A percentile compares a stretch with the other conserved stretches of the same genome.
These are phyloP conservation scores for Scheffersomyces lignosus DNA, from an alignment of 805 yeast species.

Conservation along the genomic window DNA sequence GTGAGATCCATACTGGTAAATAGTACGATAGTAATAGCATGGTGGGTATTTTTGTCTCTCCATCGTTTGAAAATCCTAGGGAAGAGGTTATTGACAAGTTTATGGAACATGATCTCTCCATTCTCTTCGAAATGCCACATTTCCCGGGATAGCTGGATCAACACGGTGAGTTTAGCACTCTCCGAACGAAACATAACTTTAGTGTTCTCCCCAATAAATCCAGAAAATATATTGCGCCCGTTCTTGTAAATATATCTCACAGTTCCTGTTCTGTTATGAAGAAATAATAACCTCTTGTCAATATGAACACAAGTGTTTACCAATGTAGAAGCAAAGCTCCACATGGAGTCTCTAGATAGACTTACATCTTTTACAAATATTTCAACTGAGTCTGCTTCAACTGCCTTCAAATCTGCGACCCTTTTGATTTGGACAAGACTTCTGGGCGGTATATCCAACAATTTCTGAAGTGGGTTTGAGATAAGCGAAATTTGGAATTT, in stretches of 20 bases:
- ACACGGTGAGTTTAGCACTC: slow-evolving; percentile 77
- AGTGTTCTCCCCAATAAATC: slow-evolving; percentile 72
- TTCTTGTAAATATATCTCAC: slow-evolving; percentile 63
- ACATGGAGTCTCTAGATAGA: slow-evolving; percentile 89
- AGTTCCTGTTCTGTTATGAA: slow-evolving; percentile 60
- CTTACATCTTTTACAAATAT: slow-evolving; percentile 76
- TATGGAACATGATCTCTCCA: slow-evolving; percentile 92
- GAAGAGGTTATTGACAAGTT: slow-evolving; percentile 85
- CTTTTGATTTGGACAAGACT: slow-evolving; percentile 58
- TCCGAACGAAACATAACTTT: slow-evolving; percentile 87
- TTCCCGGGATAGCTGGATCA: slow-evolving; percentile 87
- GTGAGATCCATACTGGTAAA: slow-evolving; percentile 78
- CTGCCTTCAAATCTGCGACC: slow-evolving; percentile 43
- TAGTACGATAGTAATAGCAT: slow-evolving; percentile 82
- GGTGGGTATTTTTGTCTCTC: slow-evolving; percentile 86
- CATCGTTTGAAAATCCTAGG: slow-evolving; percentile 88
- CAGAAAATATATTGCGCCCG: slow-evolving; percentile 72
- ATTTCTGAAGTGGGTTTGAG: slow-evolving; percentile 57
- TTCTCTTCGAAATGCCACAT: slow-evolving; percentile 99
- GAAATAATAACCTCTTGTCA: slow-evolving; percentile 62
- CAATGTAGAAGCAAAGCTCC: slow-evolving; percentile 70
- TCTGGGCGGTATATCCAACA: slow-evolving; percentile 66
- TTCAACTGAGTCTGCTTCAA: slow-evolving; percentile 82
- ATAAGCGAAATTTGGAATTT: slow-evolving; percentile 53
- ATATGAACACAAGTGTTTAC: slow-evolving; percentile 64